Evolutionary conservation across 225 moss, liverwort and hornwort species (phyloP), one percentile per base, ranked within the genome.

Genomic region (Sphagnum tenellum): DNA sequence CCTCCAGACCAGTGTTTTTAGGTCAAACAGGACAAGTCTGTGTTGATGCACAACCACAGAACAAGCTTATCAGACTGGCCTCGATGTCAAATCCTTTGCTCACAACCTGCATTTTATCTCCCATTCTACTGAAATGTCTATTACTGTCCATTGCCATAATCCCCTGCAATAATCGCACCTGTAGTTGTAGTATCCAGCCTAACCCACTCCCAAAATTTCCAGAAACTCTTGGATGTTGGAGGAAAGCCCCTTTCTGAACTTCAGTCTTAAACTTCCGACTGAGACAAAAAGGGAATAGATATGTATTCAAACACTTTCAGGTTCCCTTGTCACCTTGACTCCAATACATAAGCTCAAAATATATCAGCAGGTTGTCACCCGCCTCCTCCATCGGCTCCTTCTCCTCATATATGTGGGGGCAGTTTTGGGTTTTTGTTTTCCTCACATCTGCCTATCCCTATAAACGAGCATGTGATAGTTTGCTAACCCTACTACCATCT

Each of bases 321-420:
- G 61, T 61, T 47, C 61, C 61, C 47, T 61, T 61, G 46, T 61
- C 61, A 5, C 61, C 61, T 47, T 61, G 61, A 45, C 61, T 45
- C 45, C 44, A 47, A n/a, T 61, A 61, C 44, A 47, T 46, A 45
- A 61, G 45, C 61, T 61, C 46, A 8, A 61, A 61, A 61, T 61
- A 8, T 47, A n/a, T 61, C 9, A 47, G 11, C 5, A 58, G 11
- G 3, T 61, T 8, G 9, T 61, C 8, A 9, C 11, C 3, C 11
- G 61, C 8, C 8, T 47, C 46, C 61, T 8, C 61, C 61, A 61
- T 61, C 10, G 61, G 11, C 61, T 45, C 61, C 29, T 29, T 29
- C 29, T 29, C 29, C 29, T 29, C 29, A 29, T 29, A 29, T 29
- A 29, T 29, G 29, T 29, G 29, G 0, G 29, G 29, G 29, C 29